These are phyloP conservation scores for Hemisphaericaspora lyxosophila DNA, from an alignment of 1,139 yeast species.

Conservation along the genomic window DNA sequence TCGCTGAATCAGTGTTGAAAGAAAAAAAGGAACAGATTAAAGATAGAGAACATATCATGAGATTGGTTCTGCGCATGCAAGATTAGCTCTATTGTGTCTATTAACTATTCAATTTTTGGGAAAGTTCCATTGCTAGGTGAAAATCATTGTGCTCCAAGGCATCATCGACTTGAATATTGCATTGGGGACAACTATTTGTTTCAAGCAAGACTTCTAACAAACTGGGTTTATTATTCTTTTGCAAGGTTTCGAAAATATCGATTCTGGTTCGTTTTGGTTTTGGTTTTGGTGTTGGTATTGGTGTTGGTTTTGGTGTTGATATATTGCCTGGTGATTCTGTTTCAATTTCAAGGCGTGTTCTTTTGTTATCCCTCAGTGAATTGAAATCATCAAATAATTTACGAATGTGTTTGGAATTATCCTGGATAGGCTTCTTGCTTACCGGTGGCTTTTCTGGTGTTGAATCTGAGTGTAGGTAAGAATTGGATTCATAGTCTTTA, in stretches of 20 bases:
- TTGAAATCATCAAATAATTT: slow-evolving; percentile 18
- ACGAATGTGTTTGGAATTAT: slow-evolving; percentile 16
- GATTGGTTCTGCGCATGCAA: slow-evolving; percentile 42
- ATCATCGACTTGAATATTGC: slow-evolving; percentile 28
- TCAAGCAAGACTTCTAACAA: slow-evolving; percentile 20
- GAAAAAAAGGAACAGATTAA: slow-evolving; percentile 33
- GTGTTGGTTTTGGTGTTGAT: slow-evolving; percentile 4
- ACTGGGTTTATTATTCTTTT: slow-evolving; percentile 11
- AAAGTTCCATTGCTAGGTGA: slow-evolving; percentile 41
- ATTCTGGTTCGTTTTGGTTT: slow-evolving; percentile 2
- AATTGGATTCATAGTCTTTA: slow-evolving; percentile 13
- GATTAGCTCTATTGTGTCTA: slow-evolving; percentile 10
- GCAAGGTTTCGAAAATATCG: slow-evolving; percentile 25
- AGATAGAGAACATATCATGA: slow-evolving; percentile 43
- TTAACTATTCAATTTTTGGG: slow-evolving; percentile 25
- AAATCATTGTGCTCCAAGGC: slow-evolving; percentile 42
- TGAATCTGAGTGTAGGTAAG: slow-evolving; percentile 2
- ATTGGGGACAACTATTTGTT: slow-evolving; percentile 25
- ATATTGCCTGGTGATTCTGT: not conserved
- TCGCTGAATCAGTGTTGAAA: slow-evolving; percentile 41
- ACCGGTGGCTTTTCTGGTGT: not conserved
- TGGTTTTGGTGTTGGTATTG: too few relatives aligned
- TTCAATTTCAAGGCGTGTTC: not conserved
- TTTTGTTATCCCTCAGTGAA: slow-evolving; percentile 1
- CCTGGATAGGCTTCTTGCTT: slow-evolving; percentile 1